A percentile compares a stretch with the other conserved stretches of the same genome.
These are phyloP conservation scores for Macaranga tanarius DNA, from an alignment of 441 rosid species.

Conservation along the genomic window DNA sequence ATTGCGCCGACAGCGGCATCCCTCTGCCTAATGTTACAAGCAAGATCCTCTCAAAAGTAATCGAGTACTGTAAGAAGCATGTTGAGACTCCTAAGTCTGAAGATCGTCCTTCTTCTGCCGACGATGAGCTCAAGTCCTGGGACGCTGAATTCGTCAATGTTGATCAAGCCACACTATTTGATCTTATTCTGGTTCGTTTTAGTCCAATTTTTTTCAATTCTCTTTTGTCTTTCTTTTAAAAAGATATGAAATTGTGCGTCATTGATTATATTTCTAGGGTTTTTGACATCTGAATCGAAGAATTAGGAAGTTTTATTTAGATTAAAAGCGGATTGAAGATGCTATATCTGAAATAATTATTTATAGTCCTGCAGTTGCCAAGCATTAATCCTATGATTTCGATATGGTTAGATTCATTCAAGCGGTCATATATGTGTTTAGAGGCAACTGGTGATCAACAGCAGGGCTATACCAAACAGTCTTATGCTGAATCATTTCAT, in stretches of 20 bases:
- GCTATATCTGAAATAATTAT: no score
- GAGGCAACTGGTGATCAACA: background rate
- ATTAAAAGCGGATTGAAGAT: no score
- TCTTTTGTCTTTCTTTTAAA: background rate
- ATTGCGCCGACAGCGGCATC: constrained; percentile 42
- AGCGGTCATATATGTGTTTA: background rate
- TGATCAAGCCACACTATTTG: constrained; percentile 37
- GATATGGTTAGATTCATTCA: background rate
- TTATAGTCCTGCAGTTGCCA: no score
- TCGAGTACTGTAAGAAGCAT: constrained; percentile 54
- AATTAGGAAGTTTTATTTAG: no score
- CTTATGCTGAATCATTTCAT: no score
- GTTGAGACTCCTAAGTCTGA: constrained; percentile 37
- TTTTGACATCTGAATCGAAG: no score
- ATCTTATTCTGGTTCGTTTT: constrained; percentile 12
- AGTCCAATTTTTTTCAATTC: background rate
- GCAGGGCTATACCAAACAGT: no score
- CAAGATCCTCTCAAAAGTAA: constrained; percentile 42
- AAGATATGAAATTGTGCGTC: background rate
- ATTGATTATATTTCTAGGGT: no score
- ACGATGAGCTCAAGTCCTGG: constrained; percentile 53
- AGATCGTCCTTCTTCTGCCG: constrained; percentile 33
- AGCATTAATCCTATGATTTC: no score
- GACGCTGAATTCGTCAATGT: constrained; percentile 48
- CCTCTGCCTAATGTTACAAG: constrained; percentile 46